These are phyloP conservation scores for Mycosphaerella sp. DNA, from an alignment of 2,329 filamentous ascomycete species.

Conservation along the genomic window DNA sequence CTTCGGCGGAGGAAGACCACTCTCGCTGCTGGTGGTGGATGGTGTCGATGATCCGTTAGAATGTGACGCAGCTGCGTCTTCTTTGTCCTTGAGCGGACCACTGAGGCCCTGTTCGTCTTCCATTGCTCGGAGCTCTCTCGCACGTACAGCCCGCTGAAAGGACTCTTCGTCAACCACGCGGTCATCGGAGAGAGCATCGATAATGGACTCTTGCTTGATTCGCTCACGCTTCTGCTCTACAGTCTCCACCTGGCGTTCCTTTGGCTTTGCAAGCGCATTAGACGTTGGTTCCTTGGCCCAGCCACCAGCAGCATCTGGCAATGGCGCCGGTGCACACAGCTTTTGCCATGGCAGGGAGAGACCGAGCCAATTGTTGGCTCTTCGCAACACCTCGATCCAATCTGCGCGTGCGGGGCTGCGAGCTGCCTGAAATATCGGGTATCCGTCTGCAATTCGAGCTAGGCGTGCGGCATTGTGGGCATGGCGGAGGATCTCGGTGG, in stretches of 20 bases:
- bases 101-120: conserved; percentile 49
- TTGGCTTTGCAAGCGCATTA: conserved; percentile 20
- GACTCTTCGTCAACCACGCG: conserved; percentile 60
- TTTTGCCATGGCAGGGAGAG: conserved; percentile 61
- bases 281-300: conserved; percentile 29
- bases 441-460: conserved; percentile 66
- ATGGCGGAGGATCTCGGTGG: conserved; percentile 70
- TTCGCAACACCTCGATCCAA: conserved; percentile 69
- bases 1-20: conserved; percentile 38
- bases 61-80: conserved; percentile 8
- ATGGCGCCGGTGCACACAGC: conserved; percentile 52
- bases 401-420: conserved; percentile 67
- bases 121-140: conserved; percentile 51
- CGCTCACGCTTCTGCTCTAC: conserved; percentile 53
- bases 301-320: conserved; percentile 34
- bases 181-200: conserved; percentile 62
- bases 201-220: conserved; percentile 58
- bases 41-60: conserved; percentile 8
- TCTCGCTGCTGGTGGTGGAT: conserved; percentile 6
- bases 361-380: conserved; percentile 62
- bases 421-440: conserved; percentile 70
- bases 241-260: conserved; percentile 35
- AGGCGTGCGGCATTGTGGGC: conserved; percentile 75
- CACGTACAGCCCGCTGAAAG: conserved; percentile 57
- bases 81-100: conserved; percentile 31